phyloP scores from a whole-genome alignment of 768 basidiomycete genomes.

The Calocybe indica region DNA sequence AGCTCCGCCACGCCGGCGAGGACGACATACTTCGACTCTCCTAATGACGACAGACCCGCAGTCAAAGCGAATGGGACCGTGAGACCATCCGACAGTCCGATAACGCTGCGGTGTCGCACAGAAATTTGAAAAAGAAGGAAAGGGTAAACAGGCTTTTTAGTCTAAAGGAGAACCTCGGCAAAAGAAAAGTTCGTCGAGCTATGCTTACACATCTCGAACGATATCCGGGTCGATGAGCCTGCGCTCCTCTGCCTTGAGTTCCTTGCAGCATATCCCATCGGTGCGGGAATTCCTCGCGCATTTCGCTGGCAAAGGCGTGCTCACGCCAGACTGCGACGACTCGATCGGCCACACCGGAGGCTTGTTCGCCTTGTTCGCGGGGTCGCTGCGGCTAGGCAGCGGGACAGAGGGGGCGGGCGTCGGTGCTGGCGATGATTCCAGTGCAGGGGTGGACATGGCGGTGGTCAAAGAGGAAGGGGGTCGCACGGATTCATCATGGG shows the following conservation, averaged over 20 bases:
- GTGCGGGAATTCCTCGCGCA: constrained; percentile 49
- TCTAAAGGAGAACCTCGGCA: not conserved
- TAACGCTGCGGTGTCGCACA: constrained; percentile 45
- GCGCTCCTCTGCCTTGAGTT: constrained; percentile 78
- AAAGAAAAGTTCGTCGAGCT: not conserved
- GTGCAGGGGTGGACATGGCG: constrained; percentile 4
- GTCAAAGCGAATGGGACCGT: constrained; percentile 91
- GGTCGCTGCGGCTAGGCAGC: constrained; percentile 23
- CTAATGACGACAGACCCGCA: constrained; percentile 84
- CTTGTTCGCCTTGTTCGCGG: constrained; percentile 20
- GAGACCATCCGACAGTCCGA: constrained; percentile 86
- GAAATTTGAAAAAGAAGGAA: not conserved
- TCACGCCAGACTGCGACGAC: constrained; percentile 27
- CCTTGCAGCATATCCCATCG: constrained; percentile 82
- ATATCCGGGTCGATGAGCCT: constrained; percentile 83
- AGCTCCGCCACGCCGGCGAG: constrained; percentile 94
- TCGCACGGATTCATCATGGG: no score
- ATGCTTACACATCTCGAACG: constrained; percentile 76
- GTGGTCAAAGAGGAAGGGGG: constrained; percentile 18
- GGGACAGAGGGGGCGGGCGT: constrained; percentile 24
- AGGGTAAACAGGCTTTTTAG: not conserved
- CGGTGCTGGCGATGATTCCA: no score
- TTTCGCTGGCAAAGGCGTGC: constrained; percentile 46
- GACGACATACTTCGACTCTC: constrained; percentile 87
- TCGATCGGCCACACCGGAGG: constrained; percentile 67